Percentiles rank a stretch among this genome's conserved stretches.
phyloP scores from a whole-genome alignment of 2,329 filamentous ascomycete species.

The Penicillium sp. region DNA sequence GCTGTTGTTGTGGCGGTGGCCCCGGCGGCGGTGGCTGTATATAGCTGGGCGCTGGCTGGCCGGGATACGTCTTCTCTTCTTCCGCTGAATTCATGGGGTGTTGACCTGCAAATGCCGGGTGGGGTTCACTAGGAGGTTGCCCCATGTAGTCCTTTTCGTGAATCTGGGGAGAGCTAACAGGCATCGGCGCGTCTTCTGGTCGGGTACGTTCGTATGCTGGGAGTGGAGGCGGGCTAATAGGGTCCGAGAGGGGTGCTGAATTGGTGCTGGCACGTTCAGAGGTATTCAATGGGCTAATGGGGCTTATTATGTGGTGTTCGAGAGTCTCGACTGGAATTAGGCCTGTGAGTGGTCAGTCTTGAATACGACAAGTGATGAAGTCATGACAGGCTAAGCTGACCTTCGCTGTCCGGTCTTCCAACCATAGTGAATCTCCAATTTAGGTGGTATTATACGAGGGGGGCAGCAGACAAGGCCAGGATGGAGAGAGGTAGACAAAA shows the following conservation, averaged over 20 bases:
- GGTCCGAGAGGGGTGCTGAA: neutral
- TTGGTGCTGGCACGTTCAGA: neutral
- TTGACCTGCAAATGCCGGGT: neutral
- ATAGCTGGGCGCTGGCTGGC: slow-evolving; percentile 13
- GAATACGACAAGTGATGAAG: neutral
- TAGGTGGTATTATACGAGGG: neutral
- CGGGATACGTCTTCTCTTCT: slow-evolving; percentile 17
- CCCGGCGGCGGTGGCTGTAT: neutral
- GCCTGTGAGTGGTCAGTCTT: slow-evolving; percentile 1
- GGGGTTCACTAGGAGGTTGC: neutral
- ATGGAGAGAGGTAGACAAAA: neutral
- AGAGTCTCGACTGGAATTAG: slow-evolving; percentile 14
- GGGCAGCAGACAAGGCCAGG: neutral
- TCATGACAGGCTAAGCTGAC: neutral
- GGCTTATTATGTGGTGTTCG: neutral
- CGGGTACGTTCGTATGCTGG: neutral
- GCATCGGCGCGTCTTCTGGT: neutral
- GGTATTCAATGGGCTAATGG: neutral
- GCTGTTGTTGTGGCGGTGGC: slow-evolving; percentile 1
- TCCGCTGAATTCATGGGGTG: slow-evolving; percentile 1
- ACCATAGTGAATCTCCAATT: neutral
- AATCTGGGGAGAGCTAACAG: neutral
- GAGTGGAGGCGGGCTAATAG: neutral
- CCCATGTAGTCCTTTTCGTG: slow-evolving; percentile 4
- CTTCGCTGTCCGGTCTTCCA: neutral